Conservation (phyloP, 2,329 filamentous ascomycete species). For the Colletotrichum gloeosporioides region DNA sequence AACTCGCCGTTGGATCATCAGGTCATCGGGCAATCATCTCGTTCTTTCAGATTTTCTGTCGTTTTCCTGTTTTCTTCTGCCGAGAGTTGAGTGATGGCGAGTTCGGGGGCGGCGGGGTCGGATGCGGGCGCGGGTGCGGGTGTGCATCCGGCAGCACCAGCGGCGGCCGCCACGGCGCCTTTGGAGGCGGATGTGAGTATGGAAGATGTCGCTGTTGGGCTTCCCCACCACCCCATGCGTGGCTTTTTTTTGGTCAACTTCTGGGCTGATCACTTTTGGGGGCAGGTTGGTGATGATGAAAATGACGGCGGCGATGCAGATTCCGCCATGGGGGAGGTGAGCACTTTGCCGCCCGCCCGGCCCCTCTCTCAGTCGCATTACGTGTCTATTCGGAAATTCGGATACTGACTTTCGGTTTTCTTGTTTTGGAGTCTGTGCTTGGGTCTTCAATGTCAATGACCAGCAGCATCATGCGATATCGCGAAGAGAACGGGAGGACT, state of each 20-base stretch:
- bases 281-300: not conserved
- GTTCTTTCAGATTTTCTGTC: not conserved
- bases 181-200: not conserved
- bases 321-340: not conserved
- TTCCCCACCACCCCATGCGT: not conserved
- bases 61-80: not conserved
- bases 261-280: not conserved
- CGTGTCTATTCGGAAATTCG: not conserved
- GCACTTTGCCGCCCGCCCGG: not conserved
- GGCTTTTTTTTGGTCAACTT: not conserved
- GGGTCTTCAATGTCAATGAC: slow-evolving; percentile 34
- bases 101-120: not conserved
- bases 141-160: not conserved
- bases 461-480: slow-evolving; percentile 42
- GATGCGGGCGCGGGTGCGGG: not conserved
- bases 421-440: slow-evolving; percentile 4
- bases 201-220: not conserved
- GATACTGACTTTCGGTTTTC: not conserved
- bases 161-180: not conserved
- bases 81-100: not conserved
- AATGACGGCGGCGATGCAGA: not conserved
- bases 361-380: not conserved
- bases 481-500: slow-evolving; percentile 43
- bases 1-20: not conserved
- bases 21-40: not conserved